Evolutionary conservation across 768 basidiomycete species (phyloP).

Genomic region (Phlebiopsis gigantea): DNA sequence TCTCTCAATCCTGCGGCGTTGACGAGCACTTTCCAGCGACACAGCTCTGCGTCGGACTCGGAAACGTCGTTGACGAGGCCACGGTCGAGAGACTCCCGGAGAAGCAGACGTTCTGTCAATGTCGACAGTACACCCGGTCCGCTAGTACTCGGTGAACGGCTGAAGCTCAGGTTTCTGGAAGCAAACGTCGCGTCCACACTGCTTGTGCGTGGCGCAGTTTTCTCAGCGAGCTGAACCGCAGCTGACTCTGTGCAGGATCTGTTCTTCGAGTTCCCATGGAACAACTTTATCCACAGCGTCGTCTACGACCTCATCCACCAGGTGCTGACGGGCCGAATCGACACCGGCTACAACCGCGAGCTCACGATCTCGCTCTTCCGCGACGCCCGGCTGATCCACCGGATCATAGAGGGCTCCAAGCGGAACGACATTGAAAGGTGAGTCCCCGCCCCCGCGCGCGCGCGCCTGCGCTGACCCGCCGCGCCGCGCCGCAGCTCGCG

Average conservation of each 20-base stretch:
- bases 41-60: slow-evolving; percentile 23
- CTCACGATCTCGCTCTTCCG: slow-evolving; percentile 79
- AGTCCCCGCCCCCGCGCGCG: neutral
- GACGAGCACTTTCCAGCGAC: neutral
- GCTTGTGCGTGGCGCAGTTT: slow-evolving; percentile 44
- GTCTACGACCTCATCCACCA: slow-evolving; percentile 97
- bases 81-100: slow-evolving; percentile 44
- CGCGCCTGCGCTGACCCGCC: neutral
- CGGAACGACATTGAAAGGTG: slow-evolving; percentile 75
- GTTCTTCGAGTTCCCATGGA: slow-evolving; percentile 95
- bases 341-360: slow-evolving; percentile 79
- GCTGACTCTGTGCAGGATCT: slow-evolving; percentile 55
- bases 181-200: slow-evolving; percentile 68
- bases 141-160: slow-evolving; percentile 64
- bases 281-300: slow-evolving; percentile 95
- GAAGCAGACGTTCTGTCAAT: slow-evolving; percentile 42
- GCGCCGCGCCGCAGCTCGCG: slow-evolving; percentile 43
- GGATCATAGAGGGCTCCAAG: slow-evolving; percentile 83
- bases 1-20: slow-evolving; percentile 16
- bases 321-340: slow-evolving; percentile 83
- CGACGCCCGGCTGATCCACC: slow-evolving; percentile 78
- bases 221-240: neutral
- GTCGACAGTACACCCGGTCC: slow-evolving; percentile 30
- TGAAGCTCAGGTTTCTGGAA: slow-evolving; percentile 77
- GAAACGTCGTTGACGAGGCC: slow-evolving; percentile 25